phyloP scores from a whole-genome alignment of 2,329 filamentous ascomycete species.

The Fusarium concolor region DNA sequence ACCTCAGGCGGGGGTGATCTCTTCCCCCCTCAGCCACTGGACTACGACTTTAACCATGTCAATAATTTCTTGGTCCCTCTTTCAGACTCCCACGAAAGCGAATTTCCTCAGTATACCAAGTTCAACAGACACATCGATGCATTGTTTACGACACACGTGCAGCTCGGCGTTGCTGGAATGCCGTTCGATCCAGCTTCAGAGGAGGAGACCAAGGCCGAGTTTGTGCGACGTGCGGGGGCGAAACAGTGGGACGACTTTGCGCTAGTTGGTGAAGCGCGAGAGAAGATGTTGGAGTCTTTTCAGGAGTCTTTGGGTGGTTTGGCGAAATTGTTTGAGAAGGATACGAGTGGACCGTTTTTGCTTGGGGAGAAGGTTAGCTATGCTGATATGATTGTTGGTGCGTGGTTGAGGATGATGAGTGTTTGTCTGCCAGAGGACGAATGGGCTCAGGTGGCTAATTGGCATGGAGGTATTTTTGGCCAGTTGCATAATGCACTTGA shows the following conservation, averaged over 20 bases:
- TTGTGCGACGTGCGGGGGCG: constrained; percentile 60
- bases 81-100: constrained; percentile 45
- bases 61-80: constrained; percentile 49
- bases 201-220: constrained; percentile 58
- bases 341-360: constrained; percentile 60
- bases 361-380: constrained; percentile 60
- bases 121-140: constrained; percentile 69
- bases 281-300: constrained; percentile 55
- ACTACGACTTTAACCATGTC: constrained; percentile 50
- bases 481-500: constrained; percentile 60
- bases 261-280: constrained; percentile 54
- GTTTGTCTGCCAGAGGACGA: constrained; percentile 56
- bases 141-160: constrained; percentile 60
- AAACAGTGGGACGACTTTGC: constrained; percentile 58
- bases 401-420: constrained; percentile 63
- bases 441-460: constrained; percentile 60
- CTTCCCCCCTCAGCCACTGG: constrained; percentile 59
- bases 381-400: constrained; percentile 68
- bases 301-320: constrained; percentile 56
- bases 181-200: constrained; percentile 64
- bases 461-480: constrained; percentile 65
- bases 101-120: constrained; percentile 54
- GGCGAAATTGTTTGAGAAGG: constrained; percentile 53
- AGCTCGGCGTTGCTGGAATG: constrained; percentile 55
- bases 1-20: constrained; percentile 58